Conservation (phyloP, 768 basidiomycete genomes). For the Russula lepida region DNA sequence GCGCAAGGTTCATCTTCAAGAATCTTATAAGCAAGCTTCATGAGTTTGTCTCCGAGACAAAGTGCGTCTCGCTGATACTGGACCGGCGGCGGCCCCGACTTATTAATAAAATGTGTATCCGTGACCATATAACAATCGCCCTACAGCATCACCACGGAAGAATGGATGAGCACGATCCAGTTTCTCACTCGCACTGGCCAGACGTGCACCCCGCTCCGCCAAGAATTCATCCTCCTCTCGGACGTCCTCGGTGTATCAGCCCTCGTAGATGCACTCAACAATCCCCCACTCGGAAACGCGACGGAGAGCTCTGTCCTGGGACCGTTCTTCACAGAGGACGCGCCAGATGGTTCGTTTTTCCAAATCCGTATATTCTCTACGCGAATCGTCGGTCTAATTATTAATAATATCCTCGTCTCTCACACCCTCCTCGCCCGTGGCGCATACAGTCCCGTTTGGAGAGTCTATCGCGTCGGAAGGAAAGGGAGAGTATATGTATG, state of each 20-base stretch:
- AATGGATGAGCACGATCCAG: conserved; percentile 76
- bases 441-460: conserved; percentile 49
- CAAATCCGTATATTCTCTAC: not conserved
- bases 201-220: conserved; percentile 52
- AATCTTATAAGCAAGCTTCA: conserved; percentile 62
- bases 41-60: conserved; percentile 63
- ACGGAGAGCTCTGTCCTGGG: conserved; percentile 75
- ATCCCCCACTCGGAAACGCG: conserved; percentile 49
- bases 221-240: conserved; percentile 81
- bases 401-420: too few species aligned
- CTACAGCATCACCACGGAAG: conserved; percentile 60
- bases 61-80: conserved; percentile 30
- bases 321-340: conserved; percentile 76
- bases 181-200: conserved; percentile 73
- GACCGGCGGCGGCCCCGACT: not conserved
- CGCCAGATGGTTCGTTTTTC: conserved; percentile 48
- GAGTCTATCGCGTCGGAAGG: conserved; percentile 81
- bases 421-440: not conserved
- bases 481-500: conserved; percentile 77
- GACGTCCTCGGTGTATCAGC: conserved; percentile 73
- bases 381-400: not conserved
- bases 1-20: conserved; percentile 41
- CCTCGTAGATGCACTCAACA: conserved; percentile 68
- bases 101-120: not conserved
- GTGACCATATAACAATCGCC: not conserved